Percentiles rank a stretch among this genome's conserved stretches.
Evolutionary conservation across 441 rosid species (phyloP).

Genomic region (Bruguiera hainesii): DNA sequence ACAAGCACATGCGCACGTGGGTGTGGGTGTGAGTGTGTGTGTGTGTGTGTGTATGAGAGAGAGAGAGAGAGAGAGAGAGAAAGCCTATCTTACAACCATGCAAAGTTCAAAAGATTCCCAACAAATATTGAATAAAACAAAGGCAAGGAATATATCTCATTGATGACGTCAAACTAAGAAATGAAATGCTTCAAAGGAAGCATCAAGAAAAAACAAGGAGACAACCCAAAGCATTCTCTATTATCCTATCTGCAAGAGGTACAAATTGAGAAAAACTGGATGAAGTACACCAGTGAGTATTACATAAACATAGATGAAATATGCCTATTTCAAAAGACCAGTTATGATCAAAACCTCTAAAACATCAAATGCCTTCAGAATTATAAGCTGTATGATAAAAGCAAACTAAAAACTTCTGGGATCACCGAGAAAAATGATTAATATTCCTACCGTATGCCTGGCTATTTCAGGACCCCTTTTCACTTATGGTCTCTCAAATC

Average conservation of each 20-base stretch:
- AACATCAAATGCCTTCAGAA: conserved; percentile 26
- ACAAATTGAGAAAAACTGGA: conserved; percentile 33
- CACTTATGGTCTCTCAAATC: conserved; percentile 48
- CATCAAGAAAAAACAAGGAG: conserved; percentile 15
- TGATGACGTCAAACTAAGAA: conserved; percentile 22
- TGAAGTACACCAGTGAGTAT: conserved; percentile 29
- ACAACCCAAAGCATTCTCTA: conserved; percentile 24
- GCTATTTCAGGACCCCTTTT: conserved; percentile 42
- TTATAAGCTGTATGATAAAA: conserved; percentile 36
- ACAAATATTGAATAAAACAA: too few relatives aligned
- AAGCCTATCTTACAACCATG: too few relatives aligned
- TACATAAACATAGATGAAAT: conserved; percentile 35
- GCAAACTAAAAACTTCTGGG: conserved; percentile 24
- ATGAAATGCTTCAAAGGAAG: conserved; percentile 21
- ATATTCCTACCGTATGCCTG: conserved; percentile 5
- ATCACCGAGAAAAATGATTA: conserved; percentile 20
- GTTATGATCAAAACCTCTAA: conserved; percentile 34
- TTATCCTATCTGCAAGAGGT: conserved; percentile 23
- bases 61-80: too few relatives aligned
- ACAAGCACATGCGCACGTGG: too few relatives aligned
- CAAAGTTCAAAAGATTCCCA: too few relatives aligned
- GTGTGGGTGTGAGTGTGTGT: too few relatives aligned
- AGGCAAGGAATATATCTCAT: conserved; percentile 21
- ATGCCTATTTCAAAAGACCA: conserved; percentile 36
- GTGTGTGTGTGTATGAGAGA: too few relatives aligned